Evolutionary conservation across 2,329 filamentous ascomycete species (phyloP), one percentile per base, ranked within the genome.

Genomic region (Neonectria punicea): DNA sequence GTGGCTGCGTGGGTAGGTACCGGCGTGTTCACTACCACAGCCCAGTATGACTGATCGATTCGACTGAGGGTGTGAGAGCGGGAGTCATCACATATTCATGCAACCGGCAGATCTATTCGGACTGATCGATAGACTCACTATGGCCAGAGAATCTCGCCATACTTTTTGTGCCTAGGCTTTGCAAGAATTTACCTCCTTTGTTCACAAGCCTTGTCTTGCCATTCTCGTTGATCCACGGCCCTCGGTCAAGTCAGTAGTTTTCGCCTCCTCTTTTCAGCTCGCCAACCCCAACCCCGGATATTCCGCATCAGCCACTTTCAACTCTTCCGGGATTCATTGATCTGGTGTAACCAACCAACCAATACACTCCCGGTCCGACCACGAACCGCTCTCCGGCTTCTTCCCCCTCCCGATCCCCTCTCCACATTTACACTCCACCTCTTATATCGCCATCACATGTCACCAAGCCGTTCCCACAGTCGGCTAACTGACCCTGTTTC

Each of bases 371-470:
- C 50, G 34, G 68, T 53, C 50, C 56, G 28, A 46, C 60, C 57
- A 53, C 34, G 58, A 58, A 51, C 58, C 61, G 61, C 49, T 55
- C 61, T n/a, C 25, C 56, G n/a, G 18, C 46, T 30, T 53, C 28
- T 39, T 49, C 61, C 46, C 47, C 53, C 47, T 53, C 58, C 57
- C 53, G 20, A 36, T 47, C 39, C 46, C 36, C 47, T 53, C 49
- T 55, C 56, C 43, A 49, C 51, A 49, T 44, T 51, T 34, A 46
- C 61, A 36, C 61, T 59, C 61, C 51, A 58, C 55, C 56, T 49
- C 63, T 67, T 70, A 50, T 70, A 50, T 63, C 54, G 25, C 36
- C 58, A 61, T 73, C 71, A 73, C 71, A 73, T 73, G 71, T 62
- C 66, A 63, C 61, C 51, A 57, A 57, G 22, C 49, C 61, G 39